Conservation (phyloP, 768 basidiomycete genomes). For the Bullera alba region DNA sequence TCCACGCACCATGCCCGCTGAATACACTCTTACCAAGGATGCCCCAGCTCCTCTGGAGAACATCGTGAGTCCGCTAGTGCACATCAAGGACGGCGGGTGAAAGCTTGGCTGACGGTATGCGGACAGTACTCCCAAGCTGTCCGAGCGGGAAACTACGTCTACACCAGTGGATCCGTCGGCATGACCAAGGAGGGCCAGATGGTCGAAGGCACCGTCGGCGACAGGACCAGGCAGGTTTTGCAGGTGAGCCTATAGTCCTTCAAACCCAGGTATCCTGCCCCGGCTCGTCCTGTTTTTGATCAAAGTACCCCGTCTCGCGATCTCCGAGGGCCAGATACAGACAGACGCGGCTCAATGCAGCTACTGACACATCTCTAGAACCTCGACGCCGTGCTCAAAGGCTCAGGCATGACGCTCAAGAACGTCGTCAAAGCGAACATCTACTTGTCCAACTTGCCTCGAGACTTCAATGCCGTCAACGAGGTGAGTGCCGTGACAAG, state of each 20-base stretch:
- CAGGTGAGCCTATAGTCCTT: conserved; percentile 25
- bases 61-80: conserved; percentile 20
- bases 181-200: conserved; percentile 41
- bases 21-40: conserved; percentile 32
- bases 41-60: conserved; percentile 37
- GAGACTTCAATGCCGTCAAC: conserved; percentile 36
- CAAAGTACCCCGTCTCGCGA: no score
- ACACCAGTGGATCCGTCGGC: conserved; percentile 40
- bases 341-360: no score
- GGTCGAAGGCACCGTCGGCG: conserved; percentile 39
- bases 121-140: conserved; percentile 39
- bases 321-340: no score
- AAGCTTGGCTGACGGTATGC: no score
- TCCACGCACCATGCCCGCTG: conserved; percentile 42
- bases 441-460: conserved; percentile 38
- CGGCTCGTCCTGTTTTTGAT: no score
- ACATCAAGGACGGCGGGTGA: neutral
- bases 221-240: conserved; percentile 39
- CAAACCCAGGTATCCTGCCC: neutral
- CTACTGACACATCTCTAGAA: conserved; percentile 12
- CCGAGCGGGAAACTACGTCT: conserved; percentile 38
- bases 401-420: conserved; percentile 29
- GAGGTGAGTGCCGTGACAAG: conserved; percentile 16
- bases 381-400: conserved; percentile 39
- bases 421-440: conserved; percentile 44